Conservation (phyloP, 345 rosid species). For the Clausena lansium region DNA sequence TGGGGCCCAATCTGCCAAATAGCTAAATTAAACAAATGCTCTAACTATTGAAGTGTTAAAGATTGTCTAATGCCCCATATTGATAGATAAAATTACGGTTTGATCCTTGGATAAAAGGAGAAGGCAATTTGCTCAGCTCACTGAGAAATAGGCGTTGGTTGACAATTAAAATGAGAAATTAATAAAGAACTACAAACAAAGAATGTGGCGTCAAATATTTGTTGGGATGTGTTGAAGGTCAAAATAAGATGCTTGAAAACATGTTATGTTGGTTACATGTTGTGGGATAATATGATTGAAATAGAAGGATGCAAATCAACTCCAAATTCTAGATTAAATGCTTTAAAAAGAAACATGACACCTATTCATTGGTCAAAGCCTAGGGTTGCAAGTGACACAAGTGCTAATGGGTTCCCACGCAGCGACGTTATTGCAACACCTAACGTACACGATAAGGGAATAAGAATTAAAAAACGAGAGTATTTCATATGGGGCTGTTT, state of each 20-base stretch:
- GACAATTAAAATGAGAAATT: not conserved
- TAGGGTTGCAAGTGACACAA: not conserved
- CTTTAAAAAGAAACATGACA: not conserved
- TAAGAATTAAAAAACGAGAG: not conserved
- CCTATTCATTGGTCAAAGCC: not conserved
- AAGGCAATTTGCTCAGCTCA: not conserved
- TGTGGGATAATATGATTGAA: not conserved
- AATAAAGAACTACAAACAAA: not conserved
- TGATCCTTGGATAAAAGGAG: not conserved
- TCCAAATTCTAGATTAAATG: not conserved
- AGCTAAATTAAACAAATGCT: not conserved
- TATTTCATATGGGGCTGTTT: not conserved
- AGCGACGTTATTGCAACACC: not conserved
- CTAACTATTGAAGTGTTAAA: not conserved
- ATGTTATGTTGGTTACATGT: not conserved
- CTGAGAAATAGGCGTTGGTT: slow-evolving; percentile 1
- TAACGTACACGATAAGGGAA: not conserved
- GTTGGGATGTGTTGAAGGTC: slow-evolving; percentile 1
- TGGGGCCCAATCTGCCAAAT: no score
- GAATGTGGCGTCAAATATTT: not conserved
- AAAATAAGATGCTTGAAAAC: not conserved
- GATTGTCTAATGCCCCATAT: not conserved
- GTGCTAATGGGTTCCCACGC: not conserved
- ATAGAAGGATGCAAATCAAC: not conserved
- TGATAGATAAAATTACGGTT: not conserved